Evolutionary conservation across 768 basidiomycete genomes (phyloP), one percentile per base, ranked within the genome.

Genomic region (Podaxis carcinomalis): DNA sequence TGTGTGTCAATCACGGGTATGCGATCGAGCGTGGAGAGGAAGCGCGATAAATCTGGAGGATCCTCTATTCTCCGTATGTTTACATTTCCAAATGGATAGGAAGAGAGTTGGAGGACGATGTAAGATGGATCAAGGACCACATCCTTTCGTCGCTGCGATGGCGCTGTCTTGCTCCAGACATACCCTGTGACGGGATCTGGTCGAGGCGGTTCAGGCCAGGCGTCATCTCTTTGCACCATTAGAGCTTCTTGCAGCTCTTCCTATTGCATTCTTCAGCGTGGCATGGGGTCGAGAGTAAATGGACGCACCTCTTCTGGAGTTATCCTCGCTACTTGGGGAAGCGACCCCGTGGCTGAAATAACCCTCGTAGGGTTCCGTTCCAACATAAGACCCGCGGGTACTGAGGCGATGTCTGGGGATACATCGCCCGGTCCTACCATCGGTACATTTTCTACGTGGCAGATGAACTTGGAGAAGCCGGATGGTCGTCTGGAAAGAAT

Each of bases 1-100:
- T 98, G 93, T 0, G 92, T 95, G 73, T 99, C 97, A 62, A 99
- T 95, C 66, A 98, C 94, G 0, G 95, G 95, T 44, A 91, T 89
- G 46, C 83, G 78, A 66, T 97, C 94, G 49, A 98, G 80, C 5
- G 44, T 61, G 25, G 52, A 54, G 25, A 61, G 53, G 21, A 61
- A 61, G 10, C 59, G 59, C 32, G 21, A 27, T 14, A 61, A 36
- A 9, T 19, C 77, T 9, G 83, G 76, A 51, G 58, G 35, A 32
- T 87, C 83, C 4, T 78, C 70, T 4, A 88, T 75, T 10, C 82
- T 76, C 57, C 78, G 80, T 61, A 77, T 71, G 35, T 76, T 71
- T 11, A 69, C 80, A 57, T 67, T 76, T 63, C 71, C 78, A 64
- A 75, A 81, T 39, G 76, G 82, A 65, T 78, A 82, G 0, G 92